phyloP scores from a whole-genome alignment of 352 stramenopile species.

The Pythium scleroteichum region DNA sequence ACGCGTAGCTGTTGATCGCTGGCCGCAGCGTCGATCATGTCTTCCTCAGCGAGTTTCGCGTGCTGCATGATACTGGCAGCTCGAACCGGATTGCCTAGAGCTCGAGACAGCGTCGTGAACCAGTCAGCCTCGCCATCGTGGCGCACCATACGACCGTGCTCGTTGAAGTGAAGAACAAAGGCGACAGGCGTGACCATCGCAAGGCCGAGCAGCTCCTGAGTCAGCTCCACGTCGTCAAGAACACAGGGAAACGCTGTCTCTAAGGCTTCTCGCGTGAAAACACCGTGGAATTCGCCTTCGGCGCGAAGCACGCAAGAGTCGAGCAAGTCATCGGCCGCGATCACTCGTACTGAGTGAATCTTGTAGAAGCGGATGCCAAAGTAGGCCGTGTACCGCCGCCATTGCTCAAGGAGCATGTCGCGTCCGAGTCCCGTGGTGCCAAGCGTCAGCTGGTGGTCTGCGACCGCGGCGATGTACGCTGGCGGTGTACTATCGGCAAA shows the following conservation, averaged over 20 bases:
- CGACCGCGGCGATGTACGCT: background rate
- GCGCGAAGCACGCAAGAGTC: slow-evolving; percentile 17
- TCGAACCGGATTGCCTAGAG: background rate
- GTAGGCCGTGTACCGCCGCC: slow-evolving; percentile 18
- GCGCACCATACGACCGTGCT: slow-evolving; percentile 1
- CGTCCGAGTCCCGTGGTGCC: slow-evolving; percentile 11
- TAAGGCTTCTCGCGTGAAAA: slow-evolving; percentile 12
- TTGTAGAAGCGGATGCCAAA: slow-evolving; percentile 13
- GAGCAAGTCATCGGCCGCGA: background rate
- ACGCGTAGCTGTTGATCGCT: background rate
- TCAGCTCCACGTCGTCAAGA: slow-evolving; percentile 8
- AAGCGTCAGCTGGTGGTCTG: slow-evolving; percentile 9
- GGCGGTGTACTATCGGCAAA: background rate
- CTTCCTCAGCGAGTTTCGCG: slow-evolving; percentile 1
- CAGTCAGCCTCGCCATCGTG: slow-evolving; percentile 14
- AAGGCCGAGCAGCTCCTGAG: background rate
- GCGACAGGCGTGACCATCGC: background rate
- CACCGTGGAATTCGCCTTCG: slow-evolving; percentile 6
- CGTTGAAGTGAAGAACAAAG: slow-evolving; percentile 12
- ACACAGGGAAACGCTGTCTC: slow-evolving; percentile 13
- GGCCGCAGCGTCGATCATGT: background rate
- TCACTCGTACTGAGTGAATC: slow-evolving; percentile 1
- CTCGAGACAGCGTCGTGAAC: background rate
- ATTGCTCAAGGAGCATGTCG: slow-evolving; percentile 23
- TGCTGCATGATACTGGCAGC: slow-evolving; percentile 7